These are phyloP conservation scores for Hygrocybe coccinea DNA, from an alignment of 768 basidiomycete genomes.

Conservation along the genomic window DNA sequence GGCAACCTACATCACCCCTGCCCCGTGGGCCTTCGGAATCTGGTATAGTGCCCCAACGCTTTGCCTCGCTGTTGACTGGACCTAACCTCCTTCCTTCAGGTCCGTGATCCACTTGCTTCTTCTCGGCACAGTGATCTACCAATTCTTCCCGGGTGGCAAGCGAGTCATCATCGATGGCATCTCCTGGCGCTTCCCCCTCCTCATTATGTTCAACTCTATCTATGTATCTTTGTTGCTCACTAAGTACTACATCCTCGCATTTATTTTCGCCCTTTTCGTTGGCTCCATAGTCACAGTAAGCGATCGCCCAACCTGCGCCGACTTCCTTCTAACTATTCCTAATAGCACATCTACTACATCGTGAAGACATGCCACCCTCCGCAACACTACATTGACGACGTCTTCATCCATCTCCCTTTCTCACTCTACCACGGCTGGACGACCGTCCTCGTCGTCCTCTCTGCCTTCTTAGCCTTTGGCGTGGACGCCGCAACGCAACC, in stretches of 20 bases:
- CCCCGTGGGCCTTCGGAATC: slow-evolving; percentile 86
- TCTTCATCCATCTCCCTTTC: slow-evolving; percentile 94
- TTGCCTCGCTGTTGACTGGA: neutral
- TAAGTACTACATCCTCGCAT: slow-evolving; percentile 71
- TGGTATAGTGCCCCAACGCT: slow-evolving; percentile 46
- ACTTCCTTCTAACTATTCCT: slow-evolving; percentile 30
- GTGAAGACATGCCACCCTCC: slow-evolving; percentile 82
- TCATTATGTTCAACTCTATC: slow-evolving; percentile 81
- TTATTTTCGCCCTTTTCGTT: slow-evolving; percentile 84
- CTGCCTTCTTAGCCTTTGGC: slow-evolving; percentile 87
- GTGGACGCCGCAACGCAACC: slow-evolving; percentile 54
- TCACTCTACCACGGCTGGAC: slow-evolving; percentile 94
- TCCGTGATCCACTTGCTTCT: slow-evolving; percentile 85
- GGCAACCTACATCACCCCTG: slow-evolving; percentile 86
- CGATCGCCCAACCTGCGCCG: slow-evolving; percentile 14
- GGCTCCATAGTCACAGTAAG: slow-evolving; percentile 57
- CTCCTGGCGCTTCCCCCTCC: slow-evolving; percentile 85
- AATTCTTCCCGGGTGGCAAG: slow-evolving; percentile 80
- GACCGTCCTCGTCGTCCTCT: slow-evolving; percentile 74
- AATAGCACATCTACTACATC: slow-evolving; percentile 85
- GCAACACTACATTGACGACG: slow-evolving; percentile 64
- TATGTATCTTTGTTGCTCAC: slow-evolving; percentile 83
- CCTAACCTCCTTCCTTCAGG: slow-evolving; percentile 39
- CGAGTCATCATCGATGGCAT: slow-evolving; percentile 78
- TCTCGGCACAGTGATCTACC: slow-evolving; percentile 86